Conservation (phyloP, 768 basidiomycete genomes). For the Exsudoporus frostii region DNA sequence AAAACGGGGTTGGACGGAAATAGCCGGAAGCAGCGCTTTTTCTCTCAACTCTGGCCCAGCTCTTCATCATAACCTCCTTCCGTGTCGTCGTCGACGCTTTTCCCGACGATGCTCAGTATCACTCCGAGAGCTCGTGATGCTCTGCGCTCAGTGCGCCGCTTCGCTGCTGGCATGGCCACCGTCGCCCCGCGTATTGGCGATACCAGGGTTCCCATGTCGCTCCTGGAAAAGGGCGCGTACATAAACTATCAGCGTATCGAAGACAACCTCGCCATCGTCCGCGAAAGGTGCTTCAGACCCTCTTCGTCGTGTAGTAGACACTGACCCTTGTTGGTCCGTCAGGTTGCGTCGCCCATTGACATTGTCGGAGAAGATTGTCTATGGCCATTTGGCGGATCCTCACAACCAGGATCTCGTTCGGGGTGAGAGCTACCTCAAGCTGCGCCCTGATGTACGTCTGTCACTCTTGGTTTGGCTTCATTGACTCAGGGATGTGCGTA, state of each 20-base stretch:
- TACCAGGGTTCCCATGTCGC: slow-evolving; percentile 86
- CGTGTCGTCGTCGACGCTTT: slow-evolving; percentile 23
- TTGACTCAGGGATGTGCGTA: slow-evolving; percentile 26
- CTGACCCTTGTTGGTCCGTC: slow-evolving; percentile 1
- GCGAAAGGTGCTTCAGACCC: slow-evolving; percentile 59
- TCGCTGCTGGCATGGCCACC: slow-evolving; percentile 77
- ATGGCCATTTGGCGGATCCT: slow-evolving; percentile 96
- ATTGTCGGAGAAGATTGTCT: slow-evolving; percentile 94
- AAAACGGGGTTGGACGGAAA: slow-evolving; percentile 22
- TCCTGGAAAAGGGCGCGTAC: slow-evolving; percentile 75
- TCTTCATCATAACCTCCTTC: neutral
- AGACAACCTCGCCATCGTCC: slow-evolving; percentile 89
- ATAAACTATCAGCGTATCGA: slow-evolving; percentile 98
- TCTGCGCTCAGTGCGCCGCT: slow-evolving; percentile 48
- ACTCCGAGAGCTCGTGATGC: slow-evolving; percentile 52
- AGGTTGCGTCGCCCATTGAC: slow-evolving; percentile 90
- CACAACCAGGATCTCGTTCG: slow-evolving; percentile 87
- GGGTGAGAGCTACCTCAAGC: slow-evolving; percentile 93
- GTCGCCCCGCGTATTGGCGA: slow-evolving; percentile 78
- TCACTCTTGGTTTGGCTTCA: neutral
- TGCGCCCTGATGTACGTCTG: slow-evolving; percentile 87
- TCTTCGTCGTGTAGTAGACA: no score
- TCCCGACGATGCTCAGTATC: slow-evolving; percentile 61
- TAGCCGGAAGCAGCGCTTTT: slow-evolving; percentile 25
- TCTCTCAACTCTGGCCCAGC: slow-evolving; percentile 18